phyloP scores from a whole-genome alignment of 371 early-diverging fungal species.

The Capniomyces stellatus region DNA sequence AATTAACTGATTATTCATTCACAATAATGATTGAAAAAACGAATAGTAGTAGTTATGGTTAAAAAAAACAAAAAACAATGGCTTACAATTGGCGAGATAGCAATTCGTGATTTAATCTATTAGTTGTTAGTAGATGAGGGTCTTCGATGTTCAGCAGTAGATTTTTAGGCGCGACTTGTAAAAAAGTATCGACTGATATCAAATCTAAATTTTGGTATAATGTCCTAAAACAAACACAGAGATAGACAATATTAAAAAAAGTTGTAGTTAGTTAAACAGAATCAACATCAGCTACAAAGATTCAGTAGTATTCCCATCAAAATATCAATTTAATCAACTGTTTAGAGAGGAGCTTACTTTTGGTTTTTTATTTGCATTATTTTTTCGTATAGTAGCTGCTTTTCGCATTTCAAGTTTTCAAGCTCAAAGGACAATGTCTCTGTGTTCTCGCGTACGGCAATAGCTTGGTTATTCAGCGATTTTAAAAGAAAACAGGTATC shows the following conservation, averaged over 20 bases:
- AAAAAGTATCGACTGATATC: background rate
- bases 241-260: background rate
- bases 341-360: background rate
- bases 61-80: background rate
- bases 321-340: background rate
- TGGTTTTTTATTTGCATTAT: background rate
- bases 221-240: background rate
- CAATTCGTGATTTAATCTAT: background rate
- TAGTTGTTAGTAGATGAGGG: background rate
- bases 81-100: background rate
- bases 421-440: too few species aligned
- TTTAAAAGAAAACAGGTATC: too few species aligned
- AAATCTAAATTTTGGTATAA: background rate
- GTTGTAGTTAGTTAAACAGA: background rate
- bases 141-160: background rate
- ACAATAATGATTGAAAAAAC: background rate
- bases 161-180: background rate
- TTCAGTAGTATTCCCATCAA: background rate
- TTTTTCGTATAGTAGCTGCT: background rate
- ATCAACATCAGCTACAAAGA: background rate
- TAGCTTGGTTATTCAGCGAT: too few species aligned
- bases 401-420: too few species aligned
- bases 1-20: too few species aligned
- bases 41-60: background rate
- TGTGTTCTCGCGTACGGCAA: too few species aligned